These are phyloP conservation scores for Fusarium sp. DNA, from an alignment of 2,329 filamentous ascomycete genomes.

Conservation along the genomic window DNA sequence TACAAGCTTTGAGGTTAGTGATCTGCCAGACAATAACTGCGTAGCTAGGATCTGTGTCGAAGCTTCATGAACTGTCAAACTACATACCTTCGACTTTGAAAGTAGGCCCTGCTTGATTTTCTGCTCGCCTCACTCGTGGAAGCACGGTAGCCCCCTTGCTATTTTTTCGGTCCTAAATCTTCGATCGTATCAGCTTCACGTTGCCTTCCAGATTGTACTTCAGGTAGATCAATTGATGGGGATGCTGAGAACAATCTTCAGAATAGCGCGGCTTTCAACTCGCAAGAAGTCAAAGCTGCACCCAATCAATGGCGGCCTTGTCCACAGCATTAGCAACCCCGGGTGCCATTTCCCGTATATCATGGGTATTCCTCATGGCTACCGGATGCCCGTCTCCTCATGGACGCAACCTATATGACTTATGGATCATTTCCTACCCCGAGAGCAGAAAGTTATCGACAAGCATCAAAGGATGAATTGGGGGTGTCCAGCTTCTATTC, in stretches of 20 bases:
- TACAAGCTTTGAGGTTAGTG: conserved; percentile 9
- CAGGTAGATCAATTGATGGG: background rate
- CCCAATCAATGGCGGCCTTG: background rate
- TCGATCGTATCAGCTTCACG: conserved; percentile 18
- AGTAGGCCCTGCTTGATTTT: background rate
- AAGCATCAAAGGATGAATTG: background rate
- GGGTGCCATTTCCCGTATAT: background rate
- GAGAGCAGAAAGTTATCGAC: background rate
- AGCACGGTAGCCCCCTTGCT: background rate
- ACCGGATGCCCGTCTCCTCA: background rate
- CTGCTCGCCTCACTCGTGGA: background rate
- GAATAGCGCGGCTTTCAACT: background rate
- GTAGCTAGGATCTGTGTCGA: background rate
- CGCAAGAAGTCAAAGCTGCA: background rate
- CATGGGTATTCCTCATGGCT: background rate
- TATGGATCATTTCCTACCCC: background rate
- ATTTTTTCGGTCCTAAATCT: conserved; percentile 15
- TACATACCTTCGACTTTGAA: conserved; percentile 6
- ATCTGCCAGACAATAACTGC: background rate
- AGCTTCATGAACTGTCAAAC: background rate
- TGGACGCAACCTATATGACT: background rate
- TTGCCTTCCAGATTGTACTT: background rate
- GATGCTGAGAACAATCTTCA: background rate
- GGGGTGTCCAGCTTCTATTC: background rate
- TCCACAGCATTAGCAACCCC: background rate